A percentile compares a stretch with the other conserved stretches of the same genome.
Conservation (phyloP, 495 filamentous ascomycete genomes). For the Penicillium pulvis region DNA sequence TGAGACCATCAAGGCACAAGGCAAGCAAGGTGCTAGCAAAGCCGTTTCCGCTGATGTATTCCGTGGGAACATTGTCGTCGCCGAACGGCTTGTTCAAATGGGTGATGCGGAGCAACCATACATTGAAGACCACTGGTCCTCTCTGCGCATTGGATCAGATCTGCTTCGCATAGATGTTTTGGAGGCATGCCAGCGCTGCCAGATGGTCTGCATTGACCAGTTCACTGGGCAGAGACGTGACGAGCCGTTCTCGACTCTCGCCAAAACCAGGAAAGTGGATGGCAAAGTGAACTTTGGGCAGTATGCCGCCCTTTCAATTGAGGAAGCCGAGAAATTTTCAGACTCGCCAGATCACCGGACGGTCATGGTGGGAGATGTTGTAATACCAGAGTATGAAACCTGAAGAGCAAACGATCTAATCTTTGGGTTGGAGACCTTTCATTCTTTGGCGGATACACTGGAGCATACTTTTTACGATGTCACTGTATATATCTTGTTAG, state of each 20-base stretch:
- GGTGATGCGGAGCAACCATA: conserved; percentile 55
- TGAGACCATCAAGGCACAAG: conserved; percentile 58
- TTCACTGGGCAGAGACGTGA: conserved; percentile 72
- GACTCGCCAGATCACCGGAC: conserved; percentile 24
- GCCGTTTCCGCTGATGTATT: conserved; percentile 74
- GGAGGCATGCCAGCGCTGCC: conserved; percentile 82
- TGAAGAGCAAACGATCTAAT: conserved; percentile 9
- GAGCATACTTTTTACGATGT: too few relatives aligned
- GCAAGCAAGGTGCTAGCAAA: conserved; percentile 38
- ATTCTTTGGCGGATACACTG: too few relatives aligned
- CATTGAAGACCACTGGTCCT: conserved; percentile 52
- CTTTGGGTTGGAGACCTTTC: not conserved
- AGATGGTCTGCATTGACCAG: conserved; percentile 95
- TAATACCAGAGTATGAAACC: conserved; percentile 30
- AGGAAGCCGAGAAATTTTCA: conserved; percentile 19
- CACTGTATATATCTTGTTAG: too few relatives aligned
- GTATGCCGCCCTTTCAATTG: conserved; percentile 56
- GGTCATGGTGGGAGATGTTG: conserved; percentile 48
- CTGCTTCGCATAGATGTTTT: conserved; percentile 64
- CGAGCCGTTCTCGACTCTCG: conserved; percentile 86
- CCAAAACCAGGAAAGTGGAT: conserved; percentile 78
- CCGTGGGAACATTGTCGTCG: conserved; percentile 81
- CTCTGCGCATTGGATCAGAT: conserved; percentile 37
- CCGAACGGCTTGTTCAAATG: conserved; percentile 44
- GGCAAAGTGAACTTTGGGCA: conserved; percentile 86